Percentiles rank a stretch among this genome's conserved stretches.
Evolutionary conservation across 305 asterid genomes (phyloP).

Genomic region (Plantago coronopus): DNA sequence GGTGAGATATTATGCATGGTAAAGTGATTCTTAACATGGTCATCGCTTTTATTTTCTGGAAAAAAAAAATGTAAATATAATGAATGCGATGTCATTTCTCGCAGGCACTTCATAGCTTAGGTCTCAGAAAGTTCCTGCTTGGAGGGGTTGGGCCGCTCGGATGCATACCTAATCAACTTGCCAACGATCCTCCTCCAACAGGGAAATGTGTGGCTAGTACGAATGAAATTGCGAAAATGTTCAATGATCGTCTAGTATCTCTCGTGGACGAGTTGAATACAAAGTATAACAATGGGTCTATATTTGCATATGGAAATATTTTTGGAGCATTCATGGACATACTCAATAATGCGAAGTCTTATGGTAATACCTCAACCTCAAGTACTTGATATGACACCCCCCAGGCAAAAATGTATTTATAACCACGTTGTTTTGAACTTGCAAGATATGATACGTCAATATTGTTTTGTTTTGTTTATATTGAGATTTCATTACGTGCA

Average conservation of each 20-base stretch:
- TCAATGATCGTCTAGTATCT: conserved; percentile 38
- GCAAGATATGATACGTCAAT: too few relatives aligned
- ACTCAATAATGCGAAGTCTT: conserved; percentile 39
- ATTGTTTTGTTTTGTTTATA: too few relatives aligned
- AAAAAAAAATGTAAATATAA: too few relatives aligned
- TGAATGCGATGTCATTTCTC: neutral
- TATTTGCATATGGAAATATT: conserved; percentile 56
- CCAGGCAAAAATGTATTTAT: too few relatives aligned
- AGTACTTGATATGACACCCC: too few relatives aligned
- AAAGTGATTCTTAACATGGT: neutral
- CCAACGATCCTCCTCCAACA: conserved; percentile 26
- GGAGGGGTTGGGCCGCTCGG: conserved; percentile 77
- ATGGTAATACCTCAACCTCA: conserved; percentile 40
- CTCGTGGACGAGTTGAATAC: conserved; percentile 52
- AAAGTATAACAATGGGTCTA: conserved; percentile 30
- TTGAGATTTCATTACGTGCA: neutral
- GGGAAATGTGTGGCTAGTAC: conserved; percentile 48
- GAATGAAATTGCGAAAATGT: conserved; percentile 41
- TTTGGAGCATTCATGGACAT: conserved; percentile 51
- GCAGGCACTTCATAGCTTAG: conserved; percentile 50
- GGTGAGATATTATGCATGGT: conserved; percentile 23
- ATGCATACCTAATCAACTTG: conserved; percentile 74
- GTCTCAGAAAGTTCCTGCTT: conserved; percentile 53
- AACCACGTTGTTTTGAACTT: too few relatives aligned
- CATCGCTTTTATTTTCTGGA: too few relatives aligned